Evolutionary conservation across 768 basidiomycete genomes (phyloP), one percentile per base, ranked within the genome.

Genomic region (Lactifluus volemus): DNA sequence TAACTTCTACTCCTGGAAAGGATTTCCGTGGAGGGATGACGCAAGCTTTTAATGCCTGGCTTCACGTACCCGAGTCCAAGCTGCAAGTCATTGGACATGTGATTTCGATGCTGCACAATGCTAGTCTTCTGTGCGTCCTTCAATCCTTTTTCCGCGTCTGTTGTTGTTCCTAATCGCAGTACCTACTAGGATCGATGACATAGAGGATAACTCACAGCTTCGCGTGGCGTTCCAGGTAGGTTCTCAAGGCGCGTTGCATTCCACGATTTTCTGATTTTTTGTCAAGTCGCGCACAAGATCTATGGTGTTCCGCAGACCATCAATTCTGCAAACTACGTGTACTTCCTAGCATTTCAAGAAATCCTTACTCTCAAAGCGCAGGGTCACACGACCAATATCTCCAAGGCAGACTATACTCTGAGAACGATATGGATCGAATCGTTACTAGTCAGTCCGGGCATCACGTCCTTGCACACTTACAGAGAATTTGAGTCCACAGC

Each of bases 221-320:
- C 79, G 94, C 74, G 96, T 65, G 97, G 96, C 2, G 79, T 83
- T 34, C 95, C 95, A 68, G 90, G 89, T 80, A 68, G 76, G 67
- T 3, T 44, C 14, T 21, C 10, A 41, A n/a, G 14, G 17, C 53
- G 14, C 30, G 49, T 19, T 25, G 7, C 47, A 14, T 39, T 8
- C 30, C 15, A 10, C 4, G 12, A 36, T 42, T 29, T 25, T 25
- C 49, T 36, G 19, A 39, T 41, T 3, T 14, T 41, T 55, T n/a
- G 59, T 1, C 14, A 32, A 86, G 95, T 95, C 25, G 84, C 92
- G 0, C 95, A 99, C 76, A 92, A 91, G 76, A 96, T 99, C 66
- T 99, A 96, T 67, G 96, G 96, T 1, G 76, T 97, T 3, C 92
- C 96, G 0, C 96, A 98, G 70, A 97, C 96, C 0, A 94, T 99